These are phyloP conservation scores for Trypanosoma avium DNA, from an alignment of 208 protist genomes.

Conservation along the genomic window DNA sequence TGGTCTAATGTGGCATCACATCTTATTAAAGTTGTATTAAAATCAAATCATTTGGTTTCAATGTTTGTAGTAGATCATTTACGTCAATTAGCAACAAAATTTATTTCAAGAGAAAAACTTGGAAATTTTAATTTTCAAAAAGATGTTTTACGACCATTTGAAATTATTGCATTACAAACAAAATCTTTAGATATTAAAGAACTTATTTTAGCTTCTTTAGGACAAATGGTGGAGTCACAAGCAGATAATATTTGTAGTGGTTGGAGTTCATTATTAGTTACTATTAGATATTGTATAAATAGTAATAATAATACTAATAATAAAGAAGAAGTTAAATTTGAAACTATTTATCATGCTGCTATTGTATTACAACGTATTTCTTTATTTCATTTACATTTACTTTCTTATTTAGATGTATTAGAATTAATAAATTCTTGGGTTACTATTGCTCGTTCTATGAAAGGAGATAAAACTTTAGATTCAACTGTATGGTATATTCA, in stretches of 20 bases:
- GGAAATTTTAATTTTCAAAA: slow-evolving; percentile 89
- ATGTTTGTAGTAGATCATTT: slow-evolving; percentile 91
- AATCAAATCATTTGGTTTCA: slow-evolving; percentile 57
- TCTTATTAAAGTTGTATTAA: slow-evolving; percentile 59
- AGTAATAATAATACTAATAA: too few relatives aligned
- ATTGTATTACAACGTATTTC: slow-evolving; percentile 1
- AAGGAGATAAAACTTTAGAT: not conserved
- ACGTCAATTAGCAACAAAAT: slow-evolving; percentile 87
- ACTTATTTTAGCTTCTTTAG: slow-evolving; percentile 64
- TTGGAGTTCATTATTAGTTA: slow-evolving; percentile 73
- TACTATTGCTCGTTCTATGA: not conserved
- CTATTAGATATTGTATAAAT: slow-evolving; percentile 25
- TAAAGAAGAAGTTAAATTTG: too few relatives aligned
- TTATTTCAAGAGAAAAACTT: slow-evolving; percentile 77
- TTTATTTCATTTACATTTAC: not conserved
- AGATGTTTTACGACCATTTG: slow-evolving; percentile 92
- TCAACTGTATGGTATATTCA: not conserved
- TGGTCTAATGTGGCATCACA: slow-evolving; percentile 69
- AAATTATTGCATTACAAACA: slow-evolving; percentile 57
- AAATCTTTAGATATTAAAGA: slow-evolving; percentile 46
- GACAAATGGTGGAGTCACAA: slow-evolving; percentile 46
- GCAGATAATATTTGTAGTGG: slow-evolving; percentile 75
- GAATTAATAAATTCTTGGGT: not conserved
- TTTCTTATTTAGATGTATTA: not conserved
- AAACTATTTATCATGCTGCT: slow-evolving; percentile 7